Percentiles rank a stretch among this genome's conserved stretches.
These are phyloP conservation scores for Beauveria sp. DNA, from an alignment of 2,329 filamentous ascomycete genomes.

Conservation along the genomic window DNA sequence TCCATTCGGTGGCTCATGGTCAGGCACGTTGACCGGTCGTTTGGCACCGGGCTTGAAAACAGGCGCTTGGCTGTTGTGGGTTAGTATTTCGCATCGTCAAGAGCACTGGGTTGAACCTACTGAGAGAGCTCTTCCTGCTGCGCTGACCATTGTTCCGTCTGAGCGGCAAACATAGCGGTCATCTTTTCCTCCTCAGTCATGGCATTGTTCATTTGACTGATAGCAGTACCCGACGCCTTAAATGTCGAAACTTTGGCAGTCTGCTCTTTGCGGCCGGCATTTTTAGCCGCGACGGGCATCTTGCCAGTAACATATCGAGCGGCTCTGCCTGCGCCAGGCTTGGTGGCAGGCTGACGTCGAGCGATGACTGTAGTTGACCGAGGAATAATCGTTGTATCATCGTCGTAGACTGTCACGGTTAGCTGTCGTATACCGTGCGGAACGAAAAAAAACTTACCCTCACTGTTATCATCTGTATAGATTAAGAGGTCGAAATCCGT, in stretches of 20 bases:
- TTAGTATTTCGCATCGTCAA: slow-evolving; percentile 22
- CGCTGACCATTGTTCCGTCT: slow-evolving; percentile 85
- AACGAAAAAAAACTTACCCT: slow-evolving; percentile 55
- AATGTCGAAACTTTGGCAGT: slow-evolving; percentile 47
- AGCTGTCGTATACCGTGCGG: slow-evolving; percentile 16
- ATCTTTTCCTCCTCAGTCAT: slow-evolving; percentile 93
- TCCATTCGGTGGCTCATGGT: slow-evolving; percentile 84
- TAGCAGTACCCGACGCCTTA: slow-evolving; percentile 49
- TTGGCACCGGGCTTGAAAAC: slow-evolving; percentile 56
- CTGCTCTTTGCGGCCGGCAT: slow-evolving; percentile 60
- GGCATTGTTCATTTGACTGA: slow-evolving; percentile 63
- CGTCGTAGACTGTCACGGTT: slow-evolving; percentile 70
- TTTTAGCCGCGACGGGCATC: slow-evolving; percentile 84
- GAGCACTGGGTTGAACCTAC: slow-evolving; percentile 34
- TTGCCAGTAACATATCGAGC: slow-evolving; percentile 94
- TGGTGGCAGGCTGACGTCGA: slow-evolving; percentile 72
- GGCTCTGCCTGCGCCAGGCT: slow-evolving; percentile 80
- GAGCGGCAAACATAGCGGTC: slow-evolving; percentile 82
- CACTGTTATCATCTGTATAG: slow-evolving; percentile 82
- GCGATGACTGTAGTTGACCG: slow-evolving; percentile 91
- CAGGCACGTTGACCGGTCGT: slow-evolving; percentile 68
- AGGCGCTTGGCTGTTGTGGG: slow-evolving; percentile 47
- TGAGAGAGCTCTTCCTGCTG: slow-evolving; percentile 91
- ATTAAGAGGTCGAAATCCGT: slow-evolving; percentile 95
- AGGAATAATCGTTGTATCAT: slow-evolving; percentile 95